Conservation (phyloP, 116 monocot species). For the Cymodocea nodosa region DNA sequence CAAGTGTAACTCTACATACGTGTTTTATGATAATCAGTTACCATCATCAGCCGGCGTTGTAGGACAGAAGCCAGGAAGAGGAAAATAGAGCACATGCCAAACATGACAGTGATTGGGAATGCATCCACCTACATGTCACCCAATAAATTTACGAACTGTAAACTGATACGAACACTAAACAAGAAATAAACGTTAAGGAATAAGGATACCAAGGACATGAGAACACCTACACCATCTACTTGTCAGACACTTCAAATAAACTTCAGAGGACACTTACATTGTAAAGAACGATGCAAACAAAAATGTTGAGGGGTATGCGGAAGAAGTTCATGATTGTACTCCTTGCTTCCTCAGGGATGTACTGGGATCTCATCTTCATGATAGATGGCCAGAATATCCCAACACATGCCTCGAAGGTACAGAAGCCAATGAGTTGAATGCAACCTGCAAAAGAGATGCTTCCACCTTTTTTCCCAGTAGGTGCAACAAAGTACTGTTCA, state of each 20-base stretch:
- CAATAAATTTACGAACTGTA: not conserved
- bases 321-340: constrained; percentile 99
- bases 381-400: constrained; percentile 99
- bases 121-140: constrained; percentile 61
- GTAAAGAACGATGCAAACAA: constrained; percentile 92
- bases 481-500: constrained; percentile 46
- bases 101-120: constrained; percentile 94
- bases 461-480: constrained; percentile 48
- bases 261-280: constrained; percentile 47
- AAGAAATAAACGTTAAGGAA: not conserved
- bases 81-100: constrained; percentile 99
- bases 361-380: constrained; percentile 99
- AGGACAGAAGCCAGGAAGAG: constrained; percentile 87
- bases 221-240: not conserved
- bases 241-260: too few species aligned
- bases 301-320: constrained; percentile 92
- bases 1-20: constrained; percentile 28
- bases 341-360: constrained; percentile 97
- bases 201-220: not conserved
- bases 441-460: constrained; percentile 68
- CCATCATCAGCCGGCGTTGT: constrained; percentile 86
- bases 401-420: constrained; percentile 84
- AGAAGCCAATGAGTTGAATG: constrained; percentile 87
- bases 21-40: constrained; percentile 55
- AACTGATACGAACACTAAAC: too few species aligned